Evolutionary conservation across 169 alveolate genomes (phyloP), one percentile per base, ranked within the genome.

Genomic region (Neospora caninum): DNA sequence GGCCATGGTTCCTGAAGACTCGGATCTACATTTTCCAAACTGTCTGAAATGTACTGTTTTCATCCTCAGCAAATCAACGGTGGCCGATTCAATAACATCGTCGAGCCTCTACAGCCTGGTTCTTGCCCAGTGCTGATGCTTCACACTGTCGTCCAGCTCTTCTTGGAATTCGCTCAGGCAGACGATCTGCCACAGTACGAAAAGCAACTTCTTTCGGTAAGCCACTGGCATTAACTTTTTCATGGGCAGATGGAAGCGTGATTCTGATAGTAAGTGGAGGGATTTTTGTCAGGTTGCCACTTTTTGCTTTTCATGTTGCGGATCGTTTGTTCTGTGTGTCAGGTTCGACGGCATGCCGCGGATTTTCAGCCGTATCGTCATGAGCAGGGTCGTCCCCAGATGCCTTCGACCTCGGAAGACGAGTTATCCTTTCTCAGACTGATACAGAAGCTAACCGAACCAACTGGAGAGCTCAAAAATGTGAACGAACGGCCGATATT

Each of bases 91-190:
- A 7, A 6, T 10, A 69, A 82, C 67, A 82, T 82, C 54, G 89
- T 42, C 54, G 69, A 82, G 67, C 89, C 89, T 31, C 67, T 82
- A 18, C 89, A 82, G 54, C 69, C 89, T 16, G 89, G 67, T 25
- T 82, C 89, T 7, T 82, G 89, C 67, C 89, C 89, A 42, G 89
- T 82, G 42, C 34, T 82, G 89, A 82, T 82, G 89, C 89, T 82
- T 18, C 67, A 43, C 36, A 43, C 89, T 42, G 67, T 82, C 70
- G 89, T 82, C 49, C 10, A 41, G 7, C 67, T 82, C 38, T 82
- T 82, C 67, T 49, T 82, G 54, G n/a, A 36, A 10, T 82, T 82
- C 39, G 89, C 89, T 31, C 89, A 82, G 39, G 89, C 89, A 20
- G 67, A 20, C 31, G 89, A 82, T 45, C 67, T 82, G 36, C 69